Conservation (phyloP, 2,329 filamentous ascomycete species). For the Lecanicillium sp. region DNA sequence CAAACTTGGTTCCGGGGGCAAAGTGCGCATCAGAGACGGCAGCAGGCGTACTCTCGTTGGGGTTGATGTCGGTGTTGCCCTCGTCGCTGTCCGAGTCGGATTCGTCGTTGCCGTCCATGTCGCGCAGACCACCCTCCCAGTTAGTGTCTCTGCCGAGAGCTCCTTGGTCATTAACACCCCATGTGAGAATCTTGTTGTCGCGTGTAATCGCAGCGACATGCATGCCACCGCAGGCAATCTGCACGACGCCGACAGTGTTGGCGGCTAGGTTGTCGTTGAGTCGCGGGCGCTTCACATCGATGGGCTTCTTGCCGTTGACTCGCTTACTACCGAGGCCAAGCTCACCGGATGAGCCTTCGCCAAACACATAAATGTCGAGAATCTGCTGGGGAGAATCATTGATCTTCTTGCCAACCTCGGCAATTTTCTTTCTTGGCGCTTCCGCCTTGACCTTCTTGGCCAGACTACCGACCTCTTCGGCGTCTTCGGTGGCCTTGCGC, state of each 20-base stretch:
- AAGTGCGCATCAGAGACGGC: slow-evolving; percentile 52
- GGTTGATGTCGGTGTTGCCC: slow-evolving; percentile 59
- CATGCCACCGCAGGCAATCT: slow-evolving; percentile 74
- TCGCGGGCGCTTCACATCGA: slow-evolving; percentile 73
- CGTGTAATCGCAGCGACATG: slow-evolving; percentile 68
- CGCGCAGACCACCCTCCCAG: slow-evolving; percentile 56
- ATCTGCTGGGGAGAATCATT: slow-evolving; percentile 55
- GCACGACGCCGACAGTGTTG: slow-evolving; percentile 65
- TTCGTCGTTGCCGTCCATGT: slow-evolving; percentile 44
- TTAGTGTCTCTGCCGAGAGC: slow-evolving; percentile 68
- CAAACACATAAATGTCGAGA: slow-evolving; percentile 72
- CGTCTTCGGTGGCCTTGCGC: slow-evolving; percentile 15
- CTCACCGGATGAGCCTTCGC: slow-evolving; percentile 73
- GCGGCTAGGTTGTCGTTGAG: slow-evolving; percentile 60
- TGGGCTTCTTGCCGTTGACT: slow-evolving; percentile 52
- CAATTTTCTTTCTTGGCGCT: slow-evolving; percentile 31
- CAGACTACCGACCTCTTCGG: slow-evolving; percentile 13
- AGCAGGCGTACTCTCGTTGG: slow-evolving; percentile 60
- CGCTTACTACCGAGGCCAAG: slow-evolving; percentile 65
- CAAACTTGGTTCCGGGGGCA: slow-evolving; percentile 50
- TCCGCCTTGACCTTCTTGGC: slow-evolving; percentile 15
- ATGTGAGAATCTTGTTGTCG: slow-evolving; percentile 75
- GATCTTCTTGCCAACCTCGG: slow-evolving; percentile 55
- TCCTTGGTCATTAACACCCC: slow-evolving; percentile 82
- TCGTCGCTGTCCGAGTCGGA: slow-evolving; percentile 51